Percentiles rank a stretch among this genome's conserved stretches.
Conservation (phyloP, 306 rosid genomes). For the Herpetospermum pedunculosum region DNA sequence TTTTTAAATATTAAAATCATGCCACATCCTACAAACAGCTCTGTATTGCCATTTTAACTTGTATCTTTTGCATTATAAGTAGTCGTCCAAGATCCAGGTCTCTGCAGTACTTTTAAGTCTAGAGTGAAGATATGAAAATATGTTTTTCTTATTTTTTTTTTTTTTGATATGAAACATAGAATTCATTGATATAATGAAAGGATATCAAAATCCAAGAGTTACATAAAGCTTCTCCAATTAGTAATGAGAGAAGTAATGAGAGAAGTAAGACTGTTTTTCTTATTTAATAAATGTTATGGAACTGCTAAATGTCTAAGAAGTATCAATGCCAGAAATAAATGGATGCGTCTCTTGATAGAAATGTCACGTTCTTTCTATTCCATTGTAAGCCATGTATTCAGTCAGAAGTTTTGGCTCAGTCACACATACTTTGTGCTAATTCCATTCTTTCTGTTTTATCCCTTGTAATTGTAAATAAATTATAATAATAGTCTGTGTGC, state of each 20-base stretch:
- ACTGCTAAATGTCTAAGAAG: background rate
- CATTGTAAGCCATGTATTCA: background rate
- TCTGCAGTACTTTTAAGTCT: background rate
- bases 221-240: no score
- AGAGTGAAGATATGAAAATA: background rate
- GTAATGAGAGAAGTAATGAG: no score
- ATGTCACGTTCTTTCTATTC: background rate
- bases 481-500: conserved; percentile 18
- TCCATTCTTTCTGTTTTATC: background rate
- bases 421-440: background rate
- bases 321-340: background rate
- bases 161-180: no score
- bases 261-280: no score
- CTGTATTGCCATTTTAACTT: background rate
- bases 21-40: background rate
- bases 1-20: conserved; percentile 2
- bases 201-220: no score
- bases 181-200: no score
- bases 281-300: background rate
- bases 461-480: background rate
- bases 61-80: background rate
- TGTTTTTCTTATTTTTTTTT: background rate
- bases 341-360: background rate
- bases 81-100: background rate
- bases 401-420: background rate